These are phyloP conservation scores for Zymoseptoria ardabiliae DNA, from an alignment of 2,329 filamentous ascomycete species.

Conservation along the genomic window DNA sequence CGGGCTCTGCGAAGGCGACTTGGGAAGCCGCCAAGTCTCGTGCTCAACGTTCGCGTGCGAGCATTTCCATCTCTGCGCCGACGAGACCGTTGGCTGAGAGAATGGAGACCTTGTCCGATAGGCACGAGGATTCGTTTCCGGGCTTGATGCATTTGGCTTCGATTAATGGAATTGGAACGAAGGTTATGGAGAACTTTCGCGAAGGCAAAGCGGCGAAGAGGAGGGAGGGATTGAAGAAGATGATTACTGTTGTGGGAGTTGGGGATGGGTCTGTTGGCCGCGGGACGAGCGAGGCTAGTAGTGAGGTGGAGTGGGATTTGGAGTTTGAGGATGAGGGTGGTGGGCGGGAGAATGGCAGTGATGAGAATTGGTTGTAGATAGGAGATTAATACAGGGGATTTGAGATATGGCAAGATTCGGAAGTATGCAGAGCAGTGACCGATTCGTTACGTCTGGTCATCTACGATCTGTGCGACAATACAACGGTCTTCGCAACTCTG, in stretches of 20 bases:
- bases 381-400: too few species aligned
- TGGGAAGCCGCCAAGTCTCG: slow-evolving; percentile 19
- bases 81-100: slow-evolving; percentile 18
- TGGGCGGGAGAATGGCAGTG: neutral
- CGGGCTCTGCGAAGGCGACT: slow-evolving; percentile 13
- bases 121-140: neutral
- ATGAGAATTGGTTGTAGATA: neutral
- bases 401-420: too few species aligned
- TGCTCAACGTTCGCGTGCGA: neutral
- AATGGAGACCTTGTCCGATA: neutral
- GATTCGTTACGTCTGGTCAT: too few species aligned
- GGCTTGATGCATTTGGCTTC: neutral
- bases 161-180: neutral
- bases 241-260: slow-evolving; percentile 24
- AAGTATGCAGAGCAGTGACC: too few species aligned
- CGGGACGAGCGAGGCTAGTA: neutral
- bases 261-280: neutral
- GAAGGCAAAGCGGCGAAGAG: slow-evolving; percentile 24
- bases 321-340: neutral
- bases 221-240: slow-evolving; percentile 27
- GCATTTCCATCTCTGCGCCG: slow-evolving; percentile 5
- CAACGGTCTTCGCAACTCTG: too few species aligned
- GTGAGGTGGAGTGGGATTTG: neutral
- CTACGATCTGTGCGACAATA: too few species aligned
- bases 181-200: slow-evolving; percentile 16